phyloP scores from a whole-genome alignment of 768 basidiomycete species.

The Hebeloma cylindrosporum region DNA sequence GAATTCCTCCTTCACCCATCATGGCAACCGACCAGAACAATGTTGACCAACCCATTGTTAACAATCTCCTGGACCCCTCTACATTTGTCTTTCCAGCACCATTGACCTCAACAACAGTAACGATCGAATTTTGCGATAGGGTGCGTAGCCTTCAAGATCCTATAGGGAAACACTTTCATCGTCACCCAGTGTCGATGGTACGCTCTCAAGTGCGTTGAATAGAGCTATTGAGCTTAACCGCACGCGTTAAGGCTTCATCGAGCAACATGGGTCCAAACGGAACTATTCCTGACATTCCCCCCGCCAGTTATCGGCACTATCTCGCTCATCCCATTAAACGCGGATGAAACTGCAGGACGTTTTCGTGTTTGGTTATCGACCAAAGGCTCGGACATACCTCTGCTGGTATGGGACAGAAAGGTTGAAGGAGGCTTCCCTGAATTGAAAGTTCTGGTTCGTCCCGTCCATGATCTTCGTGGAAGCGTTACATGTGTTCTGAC shows the following conservation, averaged over 20 bases:
- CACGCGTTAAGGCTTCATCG: slow-evolving; percentile 74
- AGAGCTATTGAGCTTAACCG: slow-evolving; percentile 65
- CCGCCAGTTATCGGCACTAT: slow-evolving; percentile 69
- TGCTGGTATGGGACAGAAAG: slow-evolving; percentile 87
- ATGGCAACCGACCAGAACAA: no score
- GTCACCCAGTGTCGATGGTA: slow-evolving; percentile 13
- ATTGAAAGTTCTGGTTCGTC: slow-evolving; percentile 73
- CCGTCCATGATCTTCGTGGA: background rate
- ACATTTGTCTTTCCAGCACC: slow-evolving; percentile 58
- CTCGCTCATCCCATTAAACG: slow-evolving; percentile 69
- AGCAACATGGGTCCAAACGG: slow-evolving; percentile 92
- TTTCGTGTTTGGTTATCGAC: slow-evolving; percentile 86
- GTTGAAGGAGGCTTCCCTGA: slow-evolving; percentile 91
- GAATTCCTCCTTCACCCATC: no score
- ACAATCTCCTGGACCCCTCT: slow-evolving; percentile 39
- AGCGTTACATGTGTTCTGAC: no score
- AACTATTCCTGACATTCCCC: slow-evolving; percentile 88
- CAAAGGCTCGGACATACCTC: slow-evolving; percentile 33
- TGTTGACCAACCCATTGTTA: slow-evolving; percentile 34
- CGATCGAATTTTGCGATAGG: slow-evolving; percentile 91
- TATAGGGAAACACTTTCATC: background rate
- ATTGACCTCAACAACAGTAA: slow-evolving; percentile 50
- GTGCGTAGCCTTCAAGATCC: slow-evolving; percentile 43
- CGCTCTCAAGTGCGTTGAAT: background rate
- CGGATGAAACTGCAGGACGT: slow-evolving; percentile 83